Conservation (phyloP, 331 rosid genomes). For the Quercus lobata region DNA sequence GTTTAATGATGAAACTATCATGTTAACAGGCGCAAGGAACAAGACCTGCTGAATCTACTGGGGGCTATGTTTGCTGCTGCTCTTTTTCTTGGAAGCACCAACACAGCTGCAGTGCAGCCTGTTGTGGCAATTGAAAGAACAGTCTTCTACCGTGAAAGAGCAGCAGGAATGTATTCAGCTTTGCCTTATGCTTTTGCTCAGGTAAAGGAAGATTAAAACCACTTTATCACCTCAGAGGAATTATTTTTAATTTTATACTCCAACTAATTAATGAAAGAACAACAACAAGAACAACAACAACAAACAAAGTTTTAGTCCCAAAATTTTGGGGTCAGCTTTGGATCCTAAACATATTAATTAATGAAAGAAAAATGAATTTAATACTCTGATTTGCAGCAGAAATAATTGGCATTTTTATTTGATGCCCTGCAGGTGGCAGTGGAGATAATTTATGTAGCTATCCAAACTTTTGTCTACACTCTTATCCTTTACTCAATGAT, state of each 20-base stretch:
- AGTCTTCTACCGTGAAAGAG: constrained; percentile 63
- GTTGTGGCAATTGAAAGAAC: constrained; percentile 58
- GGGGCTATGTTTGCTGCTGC: constrained; percentile 49
- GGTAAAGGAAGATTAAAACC: constrained; percentile 28
- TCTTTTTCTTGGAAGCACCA: constrained; percentile 52
- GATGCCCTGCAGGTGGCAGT: constrained; percentile 49
- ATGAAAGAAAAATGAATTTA: neutral
- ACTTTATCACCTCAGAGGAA: neutral
- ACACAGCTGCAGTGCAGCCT: constrained; percentile 37
- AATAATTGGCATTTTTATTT: neutral
- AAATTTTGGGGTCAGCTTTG: no score
- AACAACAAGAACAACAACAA: no score
- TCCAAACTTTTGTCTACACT: constrained; percentile 41
- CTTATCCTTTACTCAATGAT: constrained; percentile 58
- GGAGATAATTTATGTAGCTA: constrained; percentile 47
- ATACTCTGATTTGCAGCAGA: neutral
- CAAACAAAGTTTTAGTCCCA: no score
- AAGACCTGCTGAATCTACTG: constrained; percentile 43
- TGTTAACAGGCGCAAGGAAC: constrained; percentile 42
- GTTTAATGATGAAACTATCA: neutral
- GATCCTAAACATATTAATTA: neutral
- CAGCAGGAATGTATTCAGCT: constrained; percentile 60
- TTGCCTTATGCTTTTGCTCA: constrained; percentile 62
- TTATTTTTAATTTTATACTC: no score
- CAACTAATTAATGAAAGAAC: no score